phyloP scores from a whole-genome alignment of 176 grass and related monocot genomes.

The Juncus inflexus region DNA sequence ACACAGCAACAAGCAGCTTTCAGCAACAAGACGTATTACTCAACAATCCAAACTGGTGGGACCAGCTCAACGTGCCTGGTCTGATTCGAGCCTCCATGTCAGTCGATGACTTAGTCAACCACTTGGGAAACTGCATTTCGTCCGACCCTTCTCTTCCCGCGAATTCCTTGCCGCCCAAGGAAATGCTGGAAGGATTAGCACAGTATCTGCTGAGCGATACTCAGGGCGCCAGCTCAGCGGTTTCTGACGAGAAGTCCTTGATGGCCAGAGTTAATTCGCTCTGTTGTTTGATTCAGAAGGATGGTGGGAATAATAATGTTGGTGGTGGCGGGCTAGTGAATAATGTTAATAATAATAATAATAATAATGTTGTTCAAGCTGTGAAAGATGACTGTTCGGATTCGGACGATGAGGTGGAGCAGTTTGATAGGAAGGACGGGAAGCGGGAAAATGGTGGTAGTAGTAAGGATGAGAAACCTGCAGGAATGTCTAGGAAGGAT shows the following conservation, averaged over 20 bases:
- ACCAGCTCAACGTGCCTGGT: slow-evolving; percentile 50
- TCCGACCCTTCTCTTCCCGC: slow-evolving; percentile 25
- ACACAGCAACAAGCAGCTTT: slow-evolving; percentile 15
- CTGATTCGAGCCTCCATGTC: slow-evolving; percentile 51
- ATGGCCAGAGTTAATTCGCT: slow-evolving; percentile 54
- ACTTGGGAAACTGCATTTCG: slow-evolving; percentile 36
- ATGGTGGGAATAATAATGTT: background rate
- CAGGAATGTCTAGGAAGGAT: slow-evolving; percentile 39
- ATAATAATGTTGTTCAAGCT: background rate
- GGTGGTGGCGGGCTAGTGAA: slow-evolving; percentile 14
- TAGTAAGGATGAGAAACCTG: background rate
- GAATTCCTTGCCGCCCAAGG: slow-evolving; percentile 26
- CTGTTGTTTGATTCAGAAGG: slow-evolving; percentile 46
- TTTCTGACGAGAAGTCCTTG: slow-evolving; percentile 45
- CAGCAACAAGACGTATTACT: slow-evolving; percentile 7
- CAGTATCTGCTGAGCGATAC: slow-evolving; percentile 60
- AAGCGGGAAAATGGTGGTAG: slow-evolving; percentile 1
- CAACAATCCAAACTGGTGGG: slow-evolving; percentile 26
- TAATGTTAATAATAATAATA: slow-evolving; percentile 17
- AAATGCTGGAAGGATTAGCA: slow-evolving; percentile 46
- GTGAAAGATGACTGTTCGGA: slow-evolving; percentile 19
- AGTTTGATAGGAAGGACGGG: slow-evolving; percentile 37
- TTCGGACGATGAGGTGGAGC: slow-evolving; percentile 46
- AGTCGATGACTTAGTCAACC: slow-evolving; percentile 49
- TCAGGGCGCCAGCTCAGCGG: slow-evolving; percentile 13